A percentile compares a stretch with the other conserved stretches of the same genome.
These are phyloP conservation scores for Henckelia pumila DNA, from an alignment of 257 asterid genomes.

Conservation along the genomic window DNA sequence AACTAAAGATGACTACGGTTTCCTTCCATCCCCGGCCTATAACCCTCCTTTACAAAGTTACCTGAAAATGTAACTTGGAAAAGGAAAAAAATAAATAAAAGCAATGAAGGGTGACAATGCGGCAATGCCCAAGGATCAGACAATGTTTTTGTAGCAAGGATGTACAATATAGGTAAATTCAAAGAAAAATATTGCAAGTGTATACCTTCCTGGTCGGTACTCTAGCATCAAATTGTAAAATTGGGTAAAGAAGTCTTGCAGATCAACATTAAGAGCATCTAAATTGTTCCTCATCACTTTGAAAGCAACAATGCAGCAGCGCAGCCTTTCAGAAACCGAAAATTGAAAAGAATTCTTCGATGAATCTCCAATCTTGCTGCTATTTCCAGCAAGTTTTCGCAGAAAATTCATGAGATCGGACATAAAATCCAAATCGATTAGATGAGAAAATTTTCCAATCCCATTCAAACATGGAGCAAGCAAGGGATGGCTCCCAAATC, in stretches of 20 bases:
- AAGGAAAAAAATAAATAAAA: background rate
- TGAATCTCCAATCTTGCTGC: constrained; percentile 38
- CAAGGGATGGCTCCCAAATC: constrained; percentile 62
- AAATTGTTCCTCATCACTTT: constrained; percentile 88
- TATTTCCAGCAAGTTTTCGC: constrained; percentile 75
- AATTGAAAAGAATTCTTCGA: constrained; percentile 42
- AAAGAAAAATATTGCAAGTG: constrained; percentile 11
- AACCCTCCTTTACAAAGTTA: background rate
- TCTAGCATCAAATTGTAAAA: constrained; percentile 83
- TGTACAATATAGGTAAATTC: background rate
- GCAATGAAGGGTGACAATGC: background rate
- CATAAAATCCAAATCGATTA: constrained; percentile 91
- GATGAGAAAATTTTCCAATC: constrained; percentile 84
- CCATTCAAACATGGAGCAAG: constrained; percentile 90
- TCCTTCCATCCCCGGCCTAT: background rate
- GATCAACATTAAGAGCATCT: constrained; percentile 91
- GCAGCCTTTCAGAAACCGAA: constrained; percentile 75
- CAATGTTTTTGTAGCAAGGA: background rate
- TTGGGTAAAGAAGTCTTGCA: constrained; percentile 81
- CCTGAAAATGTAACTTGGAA: background rate
- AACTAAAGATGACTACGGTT: background rate
- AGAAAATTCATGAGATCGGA: constrained; percentile 80
- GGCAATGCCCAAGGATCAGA: constrained; percentile 1
- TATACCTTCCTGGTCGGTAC: constrained; percentile 86
- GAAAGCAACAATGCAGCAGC: constrained; percentile 92